Evolutionary conservation across 768 basidiomycete genomes (phyloP).

Genomic region (Tephrocybe sp.): DNA sequence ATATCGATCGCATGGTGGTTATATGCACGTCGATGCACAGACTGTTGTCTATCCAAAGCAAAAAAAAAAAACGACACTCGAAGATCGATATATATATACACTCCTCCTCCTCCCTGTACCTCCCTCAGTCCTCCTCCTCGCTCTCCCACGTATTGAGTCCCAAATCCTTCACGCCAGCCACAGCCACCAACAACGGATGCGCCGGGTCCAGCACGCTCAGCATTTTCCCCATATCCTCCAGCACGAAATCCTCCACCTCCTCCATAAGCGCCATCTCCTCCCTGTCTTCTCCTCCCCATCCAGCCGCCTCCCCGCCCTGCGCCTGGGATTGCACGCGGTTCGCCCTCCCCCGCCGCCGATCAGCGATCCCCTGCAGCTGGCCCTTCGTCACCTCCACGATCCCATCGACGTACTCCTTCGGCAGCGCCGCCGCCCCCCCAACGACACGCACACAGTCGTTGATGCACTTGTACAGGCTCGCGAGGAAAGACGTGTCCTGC

Average conservation of each 20-base stretch:
- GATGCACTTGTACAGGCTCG: slow-evolving; percentile 73
- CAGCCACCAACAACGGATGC: slow-evolving; percentile 67
- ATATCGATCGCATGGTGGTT: no score
- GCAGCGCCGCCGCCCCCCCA: slow-evolving; percentile 52
- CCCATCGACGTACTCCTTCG: slow-evolving; percentile 51
- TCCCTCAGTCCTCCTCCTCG: slow-evolving; percentile 35
- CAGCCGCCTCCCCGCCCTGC: slow-evolving; percentile 16
- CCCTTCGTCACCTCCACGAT: slow-evolving; percentile 70
- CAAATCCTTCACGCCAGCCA: slow-evolving; percentile 71
- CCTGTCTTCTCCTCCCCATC: slow-evolving; percentile 38
- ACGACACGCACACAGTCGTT: slow-evolving; percentile 60
- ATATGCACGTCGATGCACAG: no score
- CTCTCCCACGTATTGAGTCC: slow-evolving; percentile 53
- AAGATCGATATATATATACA: no score
- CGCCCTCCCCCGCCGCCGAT: slow-evolving; percentile 59
- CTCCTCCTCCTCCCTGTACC: background rate
- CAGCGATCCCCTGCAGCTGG: slow-evolving; percentile 69
- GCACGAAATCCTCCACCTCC: slow-evolving; percentile 80
- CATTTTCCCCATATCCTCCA: slow-evolving; percentile 79
- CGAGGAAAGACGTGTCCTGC: slow-evolving; percentile 73
- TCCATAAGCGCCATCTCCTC: slow-evolving; percentile 74
- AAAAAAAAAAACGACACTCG: no score
- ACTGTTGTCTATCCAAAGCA: no score
- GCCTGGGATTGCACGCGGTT: slow-evolving; percentile 29
- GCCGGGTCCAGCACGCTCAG: slow-evolving; percentile 52